These are phyloP conservation scores for Candida caryicola DNA, from an alignment of 805 yeast genomes.

Conservation along the genomic window DNA sequence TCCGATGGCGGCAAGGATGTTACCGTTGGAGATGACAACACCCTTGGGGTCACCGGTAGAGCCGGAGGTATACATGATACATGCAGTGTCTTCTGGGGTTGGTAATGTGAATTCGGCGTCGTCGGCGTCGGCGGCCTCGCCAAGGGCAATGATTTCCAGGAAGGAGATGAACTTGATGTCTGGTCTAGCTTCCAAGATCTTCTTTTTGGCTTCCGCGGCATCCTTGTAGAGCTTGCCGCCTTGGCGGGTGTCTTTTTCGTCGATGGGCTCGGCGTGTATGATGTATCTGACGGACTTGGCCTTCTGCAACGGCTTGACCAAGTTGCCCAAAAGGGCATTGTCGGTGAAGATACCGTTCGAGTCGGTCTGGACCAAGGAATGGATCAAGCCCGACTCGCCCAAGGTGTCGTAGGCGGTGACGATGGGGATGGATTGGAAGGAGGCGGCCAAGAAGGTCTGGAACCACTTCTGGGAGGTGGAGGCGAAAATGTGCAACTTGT, in stretches of 20 bases:
- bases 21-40: constrained; percentile 64
- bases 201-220: constrained; percentile 56
- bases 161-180: constrained; percentile 66
- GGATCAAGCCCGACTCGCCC: constrained; percentile 85
- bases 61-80: constrained; percentile 88
- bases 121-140: constrained; percentile 27
- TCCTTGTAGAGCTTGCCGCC: constrained; percentile 56
- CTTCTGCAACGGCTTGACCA: constrained; percentile 68
- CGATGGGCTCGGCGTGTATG: constrained; percentile 65
- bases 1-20: constrained; percentile 78
- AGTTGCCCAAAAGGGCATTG: constrained; percentile 61
- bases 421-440: constrained; percentile 75
- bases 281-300: constrained; percentile 62
- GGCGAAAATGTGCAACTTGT: constrained; percentile 80
- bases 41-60: constrained; percentile 87
- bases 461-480: constrained; percentile 88
- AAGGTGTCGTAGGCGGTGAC: constrained; percentile 96
- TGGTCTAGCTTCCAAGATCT: constrained; percentile 67
- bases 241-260: constrained; percentile 59
- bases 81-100: constrained; percentile 56
- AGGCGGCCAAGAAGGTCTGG: constrained; percentile 77
- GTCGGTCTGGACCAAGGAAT: constrained; percentile 79
- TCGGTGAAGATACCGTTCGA: constrained; percentile 82
- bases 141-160: constrained; percentile 64
- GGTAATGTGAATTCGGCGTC: constrained; percentile 30